phyloP scores from a whole-genome alignment of 2,329 filamentous ascomycete genomes.

The Mollisiaceae sp. region DNA sequence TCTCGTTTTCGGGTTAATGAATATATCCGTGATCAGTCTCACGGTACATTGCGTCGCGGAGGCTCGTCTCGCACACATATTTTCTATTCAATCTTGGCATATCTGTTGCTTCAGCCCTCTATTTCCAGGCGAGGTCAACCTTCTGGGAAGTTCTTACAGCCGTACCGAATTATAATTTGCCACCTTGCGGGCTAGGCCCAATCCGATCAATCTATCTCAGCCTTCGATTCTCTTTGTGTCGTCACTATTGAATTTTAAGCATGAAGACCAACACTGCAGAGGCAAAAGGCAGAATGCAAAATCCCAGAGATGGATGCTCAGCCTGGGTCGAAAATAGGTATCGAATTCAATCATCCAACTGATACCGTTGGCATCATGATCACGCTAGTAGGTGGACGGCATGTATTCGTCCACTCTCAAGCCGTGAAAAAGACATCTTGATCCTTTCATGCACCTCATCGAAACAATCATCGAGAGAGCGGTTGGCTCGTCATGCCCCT shows the following conservation, averaged over 20 bases:
- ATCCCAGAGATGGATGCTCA: background rate
- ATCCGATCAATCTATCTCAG: constrained; percentile 2
- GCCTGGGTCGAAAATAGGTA: background rate
- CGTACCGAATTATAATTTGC: background rate
- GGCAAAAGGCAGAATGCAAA: background rate
- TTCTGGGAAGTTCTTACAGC: too few species aligned
- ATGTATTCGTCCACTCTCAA: background rate
- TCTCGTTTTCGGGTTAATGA: background rate
- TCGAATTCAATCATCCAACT: background rate
- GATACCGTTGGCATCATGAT: background rate
- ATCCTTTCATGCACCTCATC: background rate
- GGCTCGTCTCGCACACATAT: too few species aligned
- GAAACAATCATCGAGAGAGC: background rate
- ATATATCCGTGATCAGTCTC: background rate
- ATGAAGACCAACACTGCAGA: background rate
- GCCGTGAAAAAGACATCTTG: background rate
- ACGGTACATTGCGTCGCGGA: background rate
- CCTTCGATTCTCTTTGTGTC: background rate
- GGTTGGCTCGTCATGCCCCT: background rate
- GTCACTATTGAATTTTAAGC: background rate
- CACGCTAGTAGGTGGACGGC: too few species aligned
- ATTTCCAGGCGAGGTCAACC: background rate
- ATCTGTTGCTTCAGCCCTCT: background rate
- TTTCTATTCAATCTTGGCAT: background rate
- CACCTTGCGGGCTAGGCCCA: background rate